Base-by-base conservation (phyloP, 2,329 filamentous ascomycete species). In the Pyrenochaeta sp. region DNA sequence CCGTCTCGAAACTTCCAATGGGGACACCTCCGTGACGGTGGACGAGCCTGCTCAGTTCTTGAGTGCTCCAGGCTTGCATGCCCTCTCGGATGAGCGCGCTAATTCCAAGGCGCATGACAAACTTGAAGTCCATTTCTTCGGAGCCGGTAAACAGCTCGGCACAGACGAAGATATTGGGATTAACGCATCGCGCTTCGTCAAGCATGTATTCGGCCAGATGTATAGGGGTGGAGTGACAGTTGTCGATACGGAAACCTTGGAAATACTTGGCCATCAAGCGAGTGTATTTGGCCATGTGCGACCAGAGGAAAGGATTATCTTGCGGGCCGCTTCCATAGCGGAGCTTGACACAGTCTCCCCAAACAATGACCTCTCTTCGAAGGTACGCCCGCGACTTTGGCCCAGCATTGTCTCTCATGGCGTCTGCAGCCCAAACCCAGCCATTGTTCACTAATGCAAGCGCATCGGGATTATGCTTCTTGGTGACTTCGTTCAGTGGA, bases 401-500 rank as follows among this genome's bases (percentile, higher is more conserved):
- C 0, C 95, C 95, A 20, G 94, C 94, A 63, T 97, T 94, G 74
- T 99, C 94, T 29, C 90, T 81, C 72, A 97, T 82, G 1, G 94
- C 93, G 73, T 97, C 95, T 5, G 93, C 93, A 45, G 90, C 93
- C 94, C 94, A 99, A 7, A 99, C 92, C 94, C 94, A 99, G 29
- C 94, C 94, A 65, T 99, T 99, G 73, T 97, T 97, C 27, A 87
- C 92, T 37, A 99, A 75, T 2, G 90, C 89, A 31, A 96, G 79
- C 29, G 91, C 87, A 44, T 87, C 86, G 1, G 85, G 80, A 44
- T 85, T 85, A 63, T 95, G 87, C 62, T 89, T 86, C 49, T 84
- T 80, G 0, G 94, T 96, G 8, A 80, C 83, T 8, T 88, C 83
- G 60, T 96, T 96, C 20, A 81, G 69, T 1, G 92, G 89, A 27